Evolutionary conservation across 139 green algal species (phyloP).

Genomic region (Chlorella vulgaris): DNA sequence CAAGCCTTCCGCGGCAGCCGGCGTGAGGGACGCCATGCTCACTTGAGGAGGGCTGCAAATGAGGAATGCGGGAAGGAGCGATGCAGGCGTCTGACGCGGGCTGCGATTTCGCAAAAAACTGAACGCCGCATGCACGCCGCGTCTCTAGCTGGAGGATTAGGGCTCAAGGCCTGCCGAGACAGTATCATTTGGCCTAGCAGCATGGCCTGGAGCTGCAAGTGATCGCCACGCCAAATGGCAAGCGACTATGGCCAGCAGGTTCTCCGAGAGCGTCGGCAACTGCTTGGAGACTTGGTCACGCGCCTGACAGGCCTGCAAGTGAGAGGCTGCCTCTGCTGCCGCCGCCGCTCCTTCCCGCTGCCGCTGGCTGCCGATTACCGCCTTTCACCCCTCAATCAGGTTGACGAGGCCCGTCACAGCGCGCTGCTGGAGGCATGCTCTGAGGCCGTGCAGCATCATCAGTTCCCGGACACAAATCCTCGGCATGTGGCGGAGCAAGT

Average conservation of each 20-base stretch:
- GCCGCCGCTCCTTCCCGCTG: not conserved
- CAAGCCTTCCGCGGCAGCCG: slow-evolving; percentile 12
- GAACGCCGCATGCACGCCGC: too few relatives aligned
- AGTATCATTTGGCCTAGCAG: too few relatives aligned
- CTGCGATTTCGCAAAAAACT: too few relatives aligned
- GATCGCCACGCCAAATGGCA: too few relatives aligned
- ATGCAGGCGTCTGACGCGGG: not conserved
- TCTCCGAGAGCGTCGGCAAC: not conserved
- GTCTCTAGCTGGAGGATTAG: too few relatives aligned
- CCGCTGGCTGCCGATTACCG: too few relatives aligned
- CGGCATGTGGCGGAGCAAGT: not conserved
- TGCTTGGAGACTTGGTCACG: not conserved
- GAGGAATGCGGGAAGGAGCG: not conserved
- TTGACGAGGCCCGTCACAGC: not conserved
- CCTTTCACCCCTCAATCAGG: not conserved
- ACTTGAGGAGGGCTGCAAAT: not conserved
- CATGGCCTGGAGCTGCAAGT: too few relatives aligned
- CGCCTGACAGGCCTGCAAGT: not conserved
- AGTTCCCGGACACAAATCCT: not conserved
- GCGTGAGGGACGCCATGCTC: slow-evolving; percentile 2
- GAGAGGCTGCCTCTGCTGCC: not conserved
- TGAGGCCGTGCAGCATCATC: not conserved
- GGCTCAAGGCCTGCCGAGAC: too few relatives aligned
- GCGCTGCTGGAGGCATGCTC: not conserved
- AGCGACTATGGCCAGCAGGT: not conserved